Evolutionary conservation across 2,329 filamentous ascomycete genomes (phyloP), one percentile per base, ranked within the genome.

Genomic region (Raffaelea deltoideospora): DNA sequence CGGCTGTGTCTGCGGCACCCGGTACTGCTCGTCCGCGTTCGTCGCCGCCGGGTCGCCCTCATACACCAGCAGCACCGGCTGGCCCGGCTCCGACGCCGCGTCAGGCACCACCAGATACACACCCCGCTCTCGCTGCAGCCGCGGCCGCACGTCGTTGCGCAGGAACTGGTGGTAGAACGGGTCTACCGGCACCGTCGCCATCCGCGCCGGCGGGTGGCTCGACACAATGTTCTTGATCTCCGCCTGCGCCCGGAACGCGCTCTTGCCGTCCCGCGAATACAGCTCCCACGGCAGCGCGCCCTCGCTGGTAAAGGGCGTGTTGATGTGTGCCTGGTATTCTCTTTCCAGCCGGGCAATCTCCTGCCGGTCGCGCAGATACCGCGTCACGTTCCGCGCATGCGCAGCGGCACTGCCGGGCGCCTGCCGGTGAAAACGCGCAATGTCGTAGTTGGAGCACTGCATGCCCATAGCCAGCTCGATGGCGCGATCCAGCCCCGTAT

Each of bases 391-490:
- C 41, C 79, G 77, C 11, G 87, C 88, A 53, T 98, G 88, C 9
- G 69, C 65, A 37, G 82, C 74, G 10, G 82, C 74, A 35, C 83
- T 82, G 38, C 69, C 67, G 23, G 80, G 74, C 14, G 79, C 78
- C 49, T 73, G 79, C 37, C 72, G 72, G 55, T 94, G 83, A 54
- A 86, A 79, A 35, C 79, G 75, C 23, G 79, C 76, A 47, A 93
- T 72, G 51, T 95, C 87, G 44, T 93, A 75, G 52, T 77, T 82
- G 28, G 79, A 76, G 64, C 79, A 81, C 50, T 85, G 79, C 76
- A 95, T 88, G 53, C 75, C 79, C 50, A 82, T 81, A 33, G 88
- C 87, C 38, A 95, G 68, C 47, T 93, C 82, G 68, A 92, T 85
- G 33, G 87, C 83, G 55, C 76, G 81, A 52, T 93, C 80, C 33